These are phyloP conservation scores for Leccinum disarticulatum DNA, from an alignment of 768 basidiomycete genomes.

Conservation along the genomic window DNA sequence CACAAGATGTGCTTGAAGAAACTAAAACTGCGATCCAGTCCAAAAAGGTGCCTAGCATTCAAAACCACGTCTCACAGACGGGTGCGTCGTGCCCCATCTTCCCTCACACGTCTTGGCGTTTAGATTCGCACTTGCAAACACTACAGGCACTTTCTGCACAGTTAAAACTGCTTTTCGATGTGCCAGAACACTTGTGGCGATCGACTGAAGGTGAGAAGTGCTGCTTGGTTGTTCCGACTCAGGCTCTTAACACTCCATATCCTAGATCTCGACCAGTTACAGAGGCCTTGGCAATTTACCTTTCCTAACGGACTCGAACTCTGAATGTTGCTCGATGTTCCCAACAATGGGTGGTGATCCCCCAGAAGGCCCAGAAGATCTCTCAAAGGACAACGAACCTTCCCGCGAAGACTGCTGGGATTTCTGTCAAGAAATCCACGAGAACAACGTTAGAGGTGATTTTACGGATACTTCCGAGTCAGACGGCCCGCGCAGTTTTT, in stretches of 20 bases:
- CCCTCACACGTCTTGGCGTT: not conserved
- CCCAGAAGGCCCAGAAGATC: conserved; percentile 15
- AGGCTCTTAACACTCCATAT: conserved; percentile 81
- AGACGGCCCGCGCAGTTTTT: conserved; percentile 58
- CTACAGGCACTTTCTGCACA: conserved; percentile 84
- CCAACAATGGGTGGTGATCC: conserved; percentile 36
- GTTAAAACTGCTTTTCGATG: conserved; percentile 84
- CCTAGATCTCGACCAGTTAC: conserved; percentile 82
- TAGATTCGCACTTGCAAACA: conserved; percentile 66
- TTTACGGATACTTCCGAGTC: conserved; percentile 57
- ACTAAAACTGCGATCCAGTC: conserved; percentile 52
- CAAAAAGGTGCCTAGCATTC: conserved; percentile 45
- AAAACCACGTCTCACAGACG: conserved; percentile 42
- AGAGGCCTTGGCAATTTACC: conserved; percentile 68
- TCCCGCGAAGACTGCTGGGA: conserved; percentile 38
- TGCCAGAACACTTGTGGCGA: conserved; percentile 89
- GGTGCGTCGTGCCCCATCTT: conserved; percentile 35
- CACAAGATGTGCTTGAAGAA: conserved; percentile 62
- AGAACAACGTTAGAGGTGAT: conserved; percentile 56
- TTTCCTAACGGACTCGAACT: conserved; percentile 67
- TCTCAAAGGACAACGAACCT: conserved; percentile 1
- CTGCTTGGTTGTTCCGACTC: conserved; percentile 85
- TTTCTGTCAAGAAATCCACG: conserved; percentile 54
- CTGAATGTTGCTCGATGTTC: conserved; percentile 43
- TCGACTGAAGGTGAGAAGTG: conserved; percentile 80